Evolutionary conservation across 1,284 basidiomycete genomes (phyloP).

Genomic region (Sphaerobolus stellatus): DNA sequence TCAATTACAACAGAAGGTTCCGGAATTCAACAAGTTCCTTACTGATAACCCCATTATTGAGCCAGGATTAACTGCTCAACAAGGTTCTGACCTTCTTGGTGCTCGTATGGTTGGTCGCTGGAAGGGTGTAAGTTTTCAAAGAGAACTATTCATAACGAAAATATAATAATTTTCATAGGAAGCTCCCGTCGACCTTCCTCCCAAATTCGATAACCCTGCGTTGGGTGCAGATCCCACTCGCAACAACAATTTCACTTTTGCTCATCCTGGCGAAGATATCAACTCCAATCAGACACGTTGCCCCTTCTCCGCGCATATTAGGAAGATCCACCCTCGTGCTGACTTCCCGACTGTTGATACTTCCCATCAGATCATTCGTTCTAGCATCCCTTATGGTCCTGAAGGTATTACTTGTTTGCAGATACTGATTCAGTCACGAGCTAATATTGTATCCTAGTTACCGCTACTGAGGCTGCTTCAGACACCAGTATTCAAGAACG

Average conservation of each 20-base stretch:
- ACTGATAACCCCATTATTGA: neutral
- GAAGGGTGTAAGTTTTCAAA: constrained; percentile 17
- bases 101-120: constrained; percentile 29
- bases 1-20: constrained; percentile 11
- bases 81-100: constrained; percentile 20
- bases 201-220: constrained; percentile 18
- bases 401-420: constrained; percentile 15
- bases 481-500: neutral
- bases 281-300: constrained; percentile 17
- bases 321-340: constrained; percentile 29
- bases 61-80: neutral
- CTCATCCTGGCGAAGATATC: constrained; percentile 4
- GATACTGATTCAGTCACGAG: neutral
- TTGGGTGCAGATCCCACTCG: constrained; percentile 13
- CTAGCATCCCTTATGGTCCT: constrained; percentile 30
- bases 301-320: constrained; percentile 32
- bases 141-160: neutral
- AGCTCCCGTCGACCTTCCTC: constrained; percentile 23
- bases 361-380: constrained; percentile 23
- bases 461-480: neutral
- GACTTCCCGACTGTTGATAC: constrained; percentile 21
- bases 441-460: neutral
- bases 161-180: constrained; percentile 18
- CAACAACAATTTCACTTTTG: constrained; percentile 29
- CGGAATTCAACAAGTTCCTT: constrained; percentile 14